These are phyloP conservation scores for Linnemannia schmuckeri DNA, from an alignment of 192 early-diverging fungal genomes.

Conservation along the genomic window DNA sequence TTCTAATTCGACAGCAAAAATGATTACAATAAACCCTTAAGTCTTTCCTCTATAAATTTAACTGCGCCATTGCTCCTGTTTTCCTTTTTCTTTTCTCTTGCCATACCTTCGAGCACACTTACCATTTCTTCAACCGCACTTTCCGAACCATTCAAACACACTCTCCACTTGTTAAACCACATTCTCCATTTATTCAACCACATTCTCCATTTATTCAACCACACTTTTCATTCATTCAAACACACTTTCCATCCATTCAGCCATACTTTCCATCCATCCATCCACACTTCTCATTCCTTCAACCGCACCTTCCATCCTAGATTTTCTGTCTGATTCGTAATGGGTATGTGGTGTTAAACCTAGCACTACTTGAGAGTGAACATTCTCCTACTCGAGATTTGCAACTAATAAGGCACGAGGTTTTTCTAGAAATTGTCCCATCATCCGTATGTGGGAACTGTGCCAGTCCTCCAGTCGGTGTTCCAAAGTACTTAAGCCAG, in stretches of 20 bases:
- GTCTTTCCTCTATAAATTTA: background rate
- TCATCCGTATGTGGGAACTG: background rate
- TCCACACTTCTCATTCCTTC: background rate
- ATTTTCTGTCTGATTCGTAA: background rate
- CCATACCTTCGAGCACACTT: too few species aligned
- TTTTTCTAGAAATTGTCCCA: background rate
- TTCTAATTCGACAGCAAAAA: background rate
- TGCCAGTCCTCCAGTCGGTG: too few species aligned
- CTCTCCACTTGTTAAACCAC: background rate
- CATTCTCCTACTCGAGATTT: background rate
- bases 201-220: background rate
- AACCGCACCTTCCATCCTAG: background rate
- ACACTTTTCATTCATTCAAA: background rate
- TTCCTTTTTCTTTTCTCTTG: background rate
- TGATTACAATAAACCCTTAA: background rate
- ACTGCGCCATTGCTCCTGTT: background rate
- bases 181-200: background rate
- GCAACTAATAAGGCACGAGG: background rate
- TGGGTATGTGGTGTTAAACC: slow-evolving; percentile 2
- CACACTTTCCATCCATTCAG: background rate
- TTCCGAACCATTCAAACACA: background rate
- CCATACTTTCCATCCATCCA: background rate
- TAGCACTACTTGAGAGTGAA: background rate
- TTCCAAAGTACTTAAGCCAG: background rate
- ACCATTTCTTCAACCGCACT: background rate